phyloP scores from a whole-genome alignment of 441 rosid genomes.

The Pelargonium fulgidum region DNA sequence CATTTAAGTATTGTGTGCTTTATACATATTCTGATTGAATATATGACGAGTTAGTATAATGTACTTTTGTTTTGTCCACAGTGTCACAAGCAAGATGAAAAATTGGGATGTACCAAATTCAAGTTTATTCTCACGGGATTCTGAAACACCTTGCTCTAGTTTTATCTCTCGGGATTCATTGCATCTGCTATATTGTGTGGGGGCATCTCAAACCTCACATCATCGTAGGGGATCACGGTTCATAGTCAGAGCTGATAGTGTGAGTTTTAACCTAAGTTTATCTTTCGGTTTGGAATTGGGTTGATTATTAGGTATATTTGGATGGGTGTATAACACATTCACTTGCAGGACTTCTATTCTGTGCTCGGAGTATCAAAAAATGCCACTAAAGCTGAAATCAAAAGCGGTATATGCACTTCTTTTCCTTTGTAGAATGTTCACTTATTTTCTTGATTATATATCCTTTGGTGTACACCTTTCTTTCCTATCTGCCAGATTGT shows the following conservation, averaged over 20 bases:
- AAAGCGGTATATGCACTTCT: conserved; percentile 55
- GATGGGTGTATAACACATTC: neutral
- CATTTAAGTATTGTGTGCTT: neutral
- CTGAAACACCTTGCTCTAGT: conserved; percentile 41
- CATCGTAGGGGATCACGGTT: conserved; percentile 53
- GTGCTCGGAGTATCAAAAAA: conserved; percentile 84
- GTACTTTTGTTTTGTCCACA: conserved; percentile 21
- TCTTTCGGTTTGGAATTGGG: conserved; percentile 12
- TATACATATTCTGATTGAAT: neutral
- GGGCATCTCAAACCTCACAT: conserved; percentile 36
- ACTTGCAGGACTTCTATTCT: conserved; percentile 77
- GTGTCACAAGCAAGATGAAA: conserved; percentile 37
- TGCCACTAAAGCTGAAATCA: conserved; percentile 89
- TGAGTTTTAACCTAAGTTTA: conserved; percentile 40
- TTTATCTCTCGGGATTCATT: conserved; percentile 56
- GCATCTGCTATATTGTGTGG: conserved; percentile 31
- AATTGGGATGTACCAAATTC: conserved; percentile 38
- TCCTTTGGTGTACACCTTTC: neutral
- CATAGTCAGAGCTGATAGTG: conserved; percentile 74
- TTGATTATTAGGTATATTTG: conserved; percentile 2
- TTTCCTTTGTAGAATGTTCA: conserved; percentile 15
- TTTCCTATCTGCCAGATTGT: neutral
- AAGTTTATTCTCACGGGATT: conserved; percentile 50
- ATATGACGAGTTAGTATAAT: conserved; percentile 9
- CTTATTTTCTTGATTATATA: conserved; percentile 1